Percentiles rank a stretch among this genome's conserved stretches.
phyloP scores from a whole-genome alignment of 768 basidiomycete genomes.

The Coprinopsis sp. region DNA sequence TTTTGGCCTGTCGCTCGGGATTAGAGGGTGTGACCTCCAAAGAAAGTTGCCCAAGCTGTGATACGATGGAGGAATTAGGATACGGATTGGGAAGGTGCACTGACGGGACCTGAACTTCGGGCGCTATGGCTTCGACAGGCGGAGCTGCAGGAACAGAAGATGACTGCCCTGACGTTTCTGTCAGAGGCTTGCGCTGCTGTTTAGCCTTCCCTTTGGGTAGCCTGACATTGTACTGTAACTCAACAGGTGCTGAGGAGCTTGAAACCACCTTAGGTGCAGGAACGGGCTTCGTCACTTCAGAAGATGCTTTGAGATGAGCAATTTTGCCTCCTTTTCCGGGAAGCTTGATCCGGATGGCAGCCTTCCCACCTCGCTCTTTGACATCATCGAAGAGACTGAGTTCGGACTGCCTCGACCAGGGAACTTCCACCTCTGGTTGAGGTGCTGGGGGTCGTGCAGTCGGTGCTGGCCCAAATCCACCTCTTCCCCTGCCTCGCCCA shows the following conservation, averaged over 20 bases:
- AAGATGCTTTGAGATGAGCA: constrained; percentile 32
- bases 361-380: constrained; percentile 55
- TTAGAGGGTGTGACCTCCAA: constrained; percentile 30
- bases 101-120: constrained; percentile 37
- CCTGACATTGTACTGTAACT: constrained; percentile 48
- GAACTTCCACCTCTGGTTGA: constrained; percentile 69
- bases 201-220: constrained; percentile 44
- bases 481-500: constrained; percentile 46
- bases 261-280: constrained; percentile 13
- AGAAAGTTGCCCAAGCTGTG: constrained; percentile 38
- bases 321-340: constrained; percentile 44
- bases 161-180: constrained; percentile 21
- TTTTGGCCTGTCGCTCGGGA: constrained; percentile 33
- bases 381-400: constrained; percentile 66
- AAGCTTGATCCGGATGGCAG: constrained; percentile 56
- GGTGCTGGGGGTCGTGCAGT: constrained; percentile 15
- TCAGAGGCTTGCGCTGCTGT: constrained; percentile 18
- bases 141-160: constrained; percentile 46
- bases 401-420: constrained; percentile 84
- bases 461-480: constrained; percentile 33
- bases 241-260: constrained; percentile 36
- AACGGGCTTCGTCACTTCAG: constrained; percentile 15
- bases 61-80: constrained; percentile 28
- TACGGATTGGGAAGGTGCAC: constrained; percentile 26
- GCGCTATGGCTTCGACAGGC: constrained; percentile 53